Evolutionary conservation across 1,284 basidiomycete species (phyloP), one percentile per base, ranked within the genome.

Genomic region (Peniophora sp.): DNA sequence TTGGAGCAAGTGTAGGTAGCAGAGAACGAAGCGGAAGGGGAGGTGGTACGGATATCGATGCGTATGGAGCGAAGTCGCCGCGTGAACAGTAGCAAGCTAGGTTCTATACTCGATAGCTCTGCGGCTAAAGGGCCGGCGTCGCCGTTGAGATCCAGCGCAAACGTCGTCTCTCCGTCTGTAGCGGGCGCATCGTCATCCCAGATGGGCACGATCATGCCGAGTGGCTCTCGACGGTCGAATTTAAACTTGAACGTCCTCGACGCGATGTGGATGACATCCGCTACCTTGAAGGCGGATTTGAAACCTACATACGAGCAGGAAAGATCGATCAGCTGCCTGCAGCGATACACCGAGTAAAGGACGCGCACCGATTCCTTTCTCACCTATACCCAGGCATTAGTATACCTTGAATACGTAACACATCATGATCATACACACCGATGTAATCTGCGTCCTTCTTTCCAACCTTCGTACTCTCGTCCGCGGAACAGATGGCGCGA

Each of bases 201-300:
- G 3, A 51, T 52, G 5, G 61, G 61, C 1, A 59, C 53, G 22
- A 62, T 61, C 60, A 62, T 62, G 6, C 61, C 61, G 5, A 61
- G 51, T 2, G 24, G 27, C 12, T 46, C 10, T 3, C 27, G 50
- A 5, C 52, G 50, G 43, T 62, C 58, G 22, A 62, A 59, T 32
- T 54, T 51, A 53, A 62, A 62, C 2, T 47, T 51, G 23, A 54
- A 62, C 14, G 50, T 43, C 11, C 55, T 47, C 1, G 61, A 62
- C 3, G 49, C 50, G 24, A 62, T 54, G 43, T 56, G 50, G 3
- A 62, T 59, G 11, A 51, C 18, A 24, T 62, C 51, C 3, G 61
- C 57, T 24, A 62, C 54, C 18, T 54, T 59, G 45, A 62, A 62
- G 11, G 62, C 58, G 3, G 61, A 59, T 47, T 62, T 62, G 53